Evolutionary conservation across 202 grass and related monocot genomes (phyloP).

Genomic region (Carex sylvatica): DNA sequence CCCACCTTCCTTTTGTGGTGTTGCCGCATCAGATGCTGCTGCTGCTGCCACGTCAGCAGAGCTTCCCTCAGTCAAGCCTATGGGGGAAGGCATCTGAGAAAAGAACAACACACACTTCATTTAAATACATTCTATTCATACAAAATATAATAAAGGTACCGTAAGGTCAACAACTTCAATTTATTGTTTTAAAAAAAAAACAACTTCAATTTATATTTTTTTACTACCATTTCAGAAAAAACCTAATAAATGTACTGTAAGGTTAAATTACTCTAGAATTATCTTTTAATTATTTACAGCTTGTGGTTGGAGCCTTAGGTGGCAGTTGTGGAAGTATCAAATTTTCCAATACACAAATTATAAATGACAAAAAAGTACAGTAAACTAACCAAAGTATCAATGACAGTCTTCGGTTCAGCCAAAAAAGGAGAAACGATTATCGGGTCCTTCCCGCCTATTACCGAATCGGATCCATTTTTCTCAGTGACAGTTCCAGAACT

Average conservation of each 20-base stretch:
- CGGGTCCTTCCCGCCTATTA: background rate
- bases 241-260: background rate
- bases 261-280: too few species aligned
- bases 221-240: background rate
- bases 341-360: background rate
- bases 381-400: slow-evolving; percentile 21
- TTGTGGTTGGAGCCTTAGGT: background rate
- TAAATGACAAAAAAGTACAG: background rate
- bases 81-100: background rate
- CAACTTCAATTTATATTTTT: background rate
- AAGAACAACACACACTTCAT: background rate
- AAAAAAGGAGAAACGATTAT: slow-evolving; percentile 3
- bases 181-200: too few species aligned
- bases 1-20: slow-evolving; percentile 41
- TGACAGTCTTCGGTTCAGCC: background rate
- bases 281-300: background rate
- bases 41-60: background rate
- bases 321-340: background rate
- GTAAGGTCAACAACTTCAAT: background rate
- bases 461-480: background rate
- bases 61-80: background rate
- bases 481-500: background rate
- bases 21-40: background rate
- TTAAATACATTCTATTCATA: background rate
- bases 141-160: too few species aligned